Percentiles rank a stretch among this genome's conserved stretches.
phyloP scores from a whole-genome alignment of 108 stramenopile genomes.

The Skeletonema menzelii region DNA sequence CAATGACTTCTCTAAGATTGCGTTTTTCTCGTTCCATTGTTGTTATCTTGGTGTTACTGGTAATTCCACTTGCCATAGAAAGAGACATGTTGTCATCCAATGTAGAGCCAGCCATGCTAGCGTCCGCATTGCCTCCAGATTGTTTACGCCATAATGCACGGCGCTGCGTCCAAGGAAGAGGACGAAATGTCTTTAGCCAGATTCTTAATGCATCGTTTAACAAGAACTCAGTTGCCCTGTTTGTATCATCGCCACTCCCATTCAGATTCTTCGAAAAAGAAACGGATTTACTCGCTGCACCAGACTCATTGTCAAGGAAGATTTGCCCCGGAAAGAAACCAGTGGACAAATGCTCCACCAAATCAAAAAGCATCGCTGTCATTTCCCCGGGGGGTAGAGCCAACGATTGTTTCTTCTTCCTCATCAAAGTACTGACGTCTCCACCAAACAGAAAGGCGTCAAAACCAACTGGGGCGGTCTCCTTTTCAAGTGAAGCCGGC shows the following conservation, averaged over 20 bases:
- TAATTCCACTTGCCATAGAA: constrained; percentile 57
- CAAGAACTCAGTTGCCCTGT: constrained; percentile 70
- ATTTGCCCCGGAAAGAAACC: constrained; percentile 59
- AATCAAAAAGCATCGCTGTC: constrained; percentile 77
- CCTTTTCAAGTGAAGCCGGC: constrained; percentile 2
- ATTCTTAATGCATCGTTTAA: constrained; percentile 66
- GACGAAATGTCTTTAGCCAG: constrained; percentile 80
- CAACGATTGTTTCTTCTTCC: constrained; percentile 62
- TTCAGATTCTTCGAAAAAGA: constrained; percentile 22
- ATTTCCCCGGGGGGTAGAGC: constrained; percentile 81
- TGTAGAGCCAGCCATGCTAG: constrained; percentile 35
- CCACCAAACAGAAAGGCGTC: constrained; percentile 77
- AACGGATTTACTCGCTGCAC: constrained; percentile 14
- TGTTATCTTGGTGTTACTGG: constrained; percentile 1
- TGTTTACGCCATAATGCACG: constrained; percentile 69
- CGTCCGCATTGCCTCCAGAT: constrained; percentile 25
- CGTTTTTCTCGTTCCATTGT: constrained; percentile 31
- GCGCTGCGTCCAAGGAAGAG: constrained; percentile 73
- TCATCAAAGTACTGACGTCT: constrained; percentile 56
- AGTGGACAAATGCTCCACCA: constrained; percentile 54
- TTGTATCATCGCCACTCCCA: constrained; percentile 27
- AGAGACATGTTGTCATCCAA: constrained; percentile 49
- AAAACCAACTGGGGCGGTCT: constrained; percentile 26
- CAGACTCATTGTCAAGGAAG: constrained; percentile 41
- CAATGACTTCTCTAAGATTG: constrained; percentile 62